These are phyloP conservation scores for Trichosporon sp. DNA, from an alignment of 1,284 basidiomycete species.

Conservation along the genomic window DNA sequence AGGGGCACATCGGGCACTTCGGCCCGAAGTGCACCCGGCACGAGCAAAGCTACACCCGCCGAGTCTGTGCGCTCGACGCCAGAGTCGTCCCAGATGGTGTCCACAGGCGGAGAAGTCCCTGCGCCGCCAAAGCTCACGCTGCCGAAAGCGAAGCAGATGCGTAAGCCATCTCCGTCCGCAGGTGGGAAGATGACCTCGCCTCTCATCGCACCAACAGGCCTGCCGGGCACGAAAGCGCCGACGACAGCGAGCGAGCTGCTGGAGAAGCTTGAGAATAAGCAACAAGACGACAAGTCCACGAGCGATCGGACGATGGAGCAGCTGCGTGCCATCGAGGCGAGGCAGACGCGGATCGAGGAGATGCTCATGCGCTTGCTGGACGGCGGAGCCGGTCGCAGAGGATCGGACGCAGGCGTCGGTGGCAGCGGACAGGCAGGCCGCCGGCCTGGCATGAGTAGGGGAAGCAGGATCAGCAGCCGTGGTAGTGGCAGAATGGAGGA, in stretches of 20 bases:
- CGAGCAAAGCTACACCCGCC: not conserved
- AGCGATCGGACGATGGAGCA: slow-evolving; percentile 7
- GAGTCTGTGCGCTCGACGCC: not conserved
- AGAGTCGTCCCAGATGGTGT: not conserved
- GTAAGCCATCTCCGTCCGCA: not conserved
- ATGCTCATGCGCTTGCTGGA: slow-evolving; percentile 25
- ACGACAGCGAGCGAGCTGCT: slow-evolving; percentile 19
- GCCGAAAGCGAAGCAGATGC: not conserved
- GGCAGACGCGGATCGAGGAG: slow-evolving; percentile 42
- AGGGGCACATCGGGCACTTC: not conserved
- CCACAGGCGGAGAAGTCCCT: not conserved
- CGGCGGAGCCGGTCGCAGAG: not conserved
- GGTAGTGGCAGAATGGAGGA: not conserved
- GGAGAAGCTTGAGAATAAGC: slow-evolving; percentile 11
- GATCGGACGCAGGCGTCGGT: not conserved
- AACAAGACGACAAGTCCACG: not conserved
- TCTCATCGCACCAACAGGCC: not conserved
- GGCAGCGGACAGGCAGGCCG: not conserved
- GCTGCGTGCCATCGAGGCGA: slow-evolving; percentile 36
- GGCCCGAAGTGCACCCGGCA: too few relatives aligned
- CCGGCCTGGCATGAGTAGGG: not conserved
- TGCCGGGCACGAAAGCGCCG: not conserved
- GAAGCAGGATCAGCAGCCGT: not conserved
- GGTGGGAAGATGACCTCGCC: not conserved
- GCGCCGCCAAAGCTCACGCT: not conserved